Evolutionary conservation across 306 rosid species (phyloP).

Genomic region (Dryas octopetala): DNA sequence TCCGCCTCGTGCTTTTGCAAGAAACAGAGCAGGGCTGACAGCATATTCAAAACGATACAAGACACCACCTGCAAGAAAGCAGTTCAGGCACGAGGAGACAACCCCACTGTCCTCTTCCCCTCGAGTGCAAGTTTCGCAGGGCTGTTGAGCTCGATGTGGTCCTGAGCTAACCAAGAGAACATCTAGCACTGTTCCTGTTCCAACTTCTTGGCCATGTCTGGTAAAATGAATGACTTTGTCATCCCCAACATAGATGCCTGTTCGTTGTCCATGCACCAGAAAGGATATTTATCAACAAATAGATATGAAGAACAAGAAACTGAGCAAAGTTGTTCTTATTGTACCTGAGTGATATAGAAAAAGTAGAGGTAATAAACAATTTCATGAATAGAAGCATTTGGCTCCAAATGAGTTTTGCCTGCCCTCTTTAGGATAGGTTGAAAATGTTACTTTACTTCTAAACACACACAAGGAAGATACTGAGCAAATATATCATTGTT

Average conservation of each 20-base stretch:
- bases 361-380: background rate
- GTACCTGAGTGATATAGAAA: background rate
- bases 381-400: background rate
- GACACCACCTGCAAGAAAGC: conserved; percentile 84
- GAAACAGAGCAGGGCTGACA: conserved; percentile 66
- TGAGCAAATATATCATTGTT: background rate
- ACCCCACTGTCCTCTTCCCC: conserved; percentile 58
- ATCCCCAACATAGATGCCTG: conserved; percentile 81
- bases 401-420: background rate
- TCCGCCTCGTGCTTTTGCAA: conserved; percentile 91
- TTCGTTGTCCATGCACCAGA: conserved; percentile 8
- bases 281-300: conserved; percentile 1
- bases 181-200: conserved; percentile 85
- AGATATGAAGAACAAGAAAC: background rate
- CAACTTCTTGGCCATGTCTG: conserved; percentile 92
- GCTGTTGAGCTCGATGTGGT: conserved; percentile 47
- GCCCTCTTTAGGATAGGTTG: background rate
- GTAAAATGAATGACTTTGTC: conserved; percentile 86
- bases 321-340: background rate
- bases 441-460: background rate
- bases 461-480: background rate
- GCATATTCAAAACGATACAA: conserved; percentile 83
- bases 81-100: conserved; percentile 71
- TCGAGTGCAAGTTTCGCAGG: conserved; percentile 56
- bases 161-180: conserved; percentile 73